Conservation (phyloP, 371 early-diverging fungal species). For the Actinomortierella wolfii region DNA sequence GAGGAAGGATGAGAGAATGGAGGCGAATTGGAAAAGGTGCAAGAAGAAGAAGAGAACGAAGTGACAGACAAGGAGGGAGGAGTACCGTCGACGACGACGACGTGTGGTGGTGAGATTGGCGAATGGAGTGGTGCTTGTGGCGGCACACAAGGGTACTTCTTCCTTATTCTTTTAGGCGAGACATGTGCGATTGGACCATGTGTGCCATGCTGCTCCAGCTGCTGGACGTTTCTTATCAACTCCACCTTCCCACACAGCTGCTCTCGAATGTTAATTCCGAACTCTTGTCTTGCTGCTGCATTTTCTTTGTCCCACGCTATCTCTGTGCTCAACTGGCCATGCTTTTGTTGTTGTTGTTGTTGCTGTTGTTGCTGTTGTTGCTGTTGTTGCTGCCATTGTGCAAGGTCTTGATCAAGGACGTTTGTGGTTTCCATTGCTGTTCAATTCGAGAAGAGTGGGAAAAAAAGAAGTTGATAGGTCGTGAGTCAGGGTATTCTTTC, state of each 20-base stretch:
- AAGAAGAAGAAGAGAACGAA: not conserved
- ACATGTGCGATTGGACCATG: slow-evolving; percentile 1
- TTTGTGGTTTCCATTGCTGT: too few relatives aligned
- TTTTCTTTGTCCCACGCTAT: too few relatives aligned
- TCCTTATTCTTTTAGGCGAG: not conserved
- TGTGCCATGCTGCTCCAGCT: not conserved
- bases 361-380: not conserved
- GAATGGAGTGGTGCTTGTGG: not conserved
- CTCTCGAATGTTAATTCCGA: not conserved
- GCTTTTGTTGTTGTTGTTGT: not conserved
- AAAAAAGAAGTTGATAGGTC: too few relatives aligned
- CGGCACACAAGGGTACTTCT: not conserved
- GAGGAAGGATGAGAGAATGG: not conserved
- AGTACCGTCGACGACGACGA: not conserved
- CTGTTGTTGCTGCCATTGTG: not conserved
- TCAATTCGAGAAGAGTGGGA: too few relatives aligned
- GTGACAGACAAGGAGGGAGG: not conserved
- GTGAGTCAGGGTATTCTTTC: too few relatives aligned
- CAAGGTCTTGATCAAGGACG: too few relatives aligned
- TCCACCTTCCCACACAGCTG: not conserved
- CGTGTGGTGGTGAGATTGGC: not conserved
- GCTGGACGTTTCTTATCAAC: not conserved
- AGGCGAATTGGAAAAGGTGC: not conserved
- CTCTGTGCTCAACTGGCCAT: too few relatives aligned
- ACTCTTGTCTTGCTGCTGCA: not conserved